Percentiles rank a stretch among this genome's conserved stretches.
Evolutionary conservation across 768 basidiomycete species (phyloP).

Genomic region (Psilocybe cyanescens): DNA sequence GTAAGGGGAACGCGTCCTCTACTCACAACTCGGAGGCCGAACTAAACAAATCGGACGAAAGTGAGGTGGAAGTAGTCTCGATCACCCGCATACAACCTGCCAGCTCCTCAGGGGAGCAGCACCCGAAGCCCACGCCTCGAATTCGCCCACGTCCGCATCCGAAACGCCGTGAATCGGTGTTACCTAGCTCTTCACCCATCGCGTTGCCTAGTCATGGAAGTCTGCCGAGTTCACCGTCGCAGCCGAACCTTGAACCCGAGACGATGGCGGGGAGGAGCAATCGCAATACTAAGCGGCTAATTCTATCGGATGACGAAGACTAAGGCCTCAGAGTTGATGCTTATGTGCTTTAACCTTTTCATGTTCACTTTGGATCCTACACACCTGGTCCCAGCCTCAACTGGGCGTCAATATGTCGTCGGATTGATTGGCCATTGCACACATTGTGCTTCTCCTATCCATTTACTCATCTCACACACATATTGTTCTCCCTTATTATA

Average conservation of each 20-base stretch:
- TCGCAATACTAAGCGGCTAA: slow-evolving; percentile 30
- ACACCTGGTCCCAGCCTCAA: background rate
- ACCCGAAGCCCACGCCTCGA: background rate
- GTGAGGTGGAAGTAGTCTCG: slow-evolving; percentile 27
- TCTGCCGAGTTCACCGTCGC: slow-evolving; percentile 12
- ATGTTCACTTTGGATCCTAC: background rate
- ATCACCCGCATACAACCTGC: slow-evolving; percentile 8
- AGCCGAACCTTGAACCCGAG: slow-evolving; percentile 11
- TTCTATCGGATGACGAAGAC: slow-evolving; percentile 34
- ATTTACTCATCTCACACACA: no score
- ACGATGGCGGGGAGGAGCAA: slow-evolving; percentile 8
- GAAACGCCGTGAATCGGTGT: slow-evolving; percentile 2
- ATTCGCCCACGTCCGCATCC: slow-evolving; percentile 27
- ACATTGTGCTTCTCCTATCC: no score
- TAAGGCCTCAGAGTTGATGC: background rate
- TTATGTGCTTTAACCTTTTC: background rate
- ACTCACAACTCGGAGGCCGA: slow-evolving; percentile 15
- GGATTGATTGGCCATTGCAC: background rate
- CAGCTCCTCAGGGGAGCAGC: background rate
- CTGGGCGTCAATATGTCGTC: background rate
- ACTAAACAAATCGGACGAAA: slow-evolving; percentile 25
- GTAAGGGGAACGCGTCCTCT: slow-evolving; percentile 30
- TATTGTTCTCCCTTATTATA: no score
- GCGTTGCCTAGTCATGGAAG: slow-evolving; percentile 12
- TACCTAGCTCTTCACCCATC: slow-evolving; percentile 14